A percentile compares a stretch with the other conserved stretches of the same genome.
Evolutionary conservation across 1,139 yeast genomes (phyloP).

Genomic region (Debaryomycetaceae sp.): DNA sequence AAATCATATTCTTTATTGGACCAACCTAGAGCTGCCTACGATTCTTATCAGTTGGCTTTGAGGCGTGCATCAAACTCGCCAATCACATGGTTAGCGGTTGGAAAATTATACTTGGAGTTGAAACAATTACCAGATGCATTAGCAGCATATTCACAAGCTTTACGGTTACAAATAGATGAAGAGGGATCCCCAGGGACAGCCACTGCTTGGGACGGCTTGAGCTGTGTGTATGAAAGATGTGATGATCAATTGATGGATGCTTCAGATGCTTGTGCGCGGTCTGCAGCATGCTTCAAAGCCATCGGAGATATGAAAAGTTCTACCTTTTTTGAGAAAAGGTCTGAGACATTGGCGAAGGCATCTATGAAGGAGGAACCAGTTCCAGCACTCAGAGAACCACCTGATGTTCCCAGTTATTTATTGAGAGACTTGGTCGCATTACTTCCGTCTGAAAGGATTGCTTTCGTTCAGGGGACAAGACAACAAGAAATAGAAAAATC

Average conservation of each 20-base stretch:
- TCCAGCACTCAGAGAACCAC: slow-evolving; percentile 46
- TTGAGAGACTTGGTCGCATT: slow-evolving; percentile 47
- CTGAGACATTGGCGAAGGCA: slow-evolving; percentile 38
- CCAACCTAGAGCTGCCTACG: slow-evolving; percentile 52
- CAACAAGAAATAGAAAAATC: neutral
- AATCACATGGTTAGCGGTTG: slow-evolving; percentile 65
- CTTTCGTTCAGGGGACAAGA: slow-evolving; percentile 26
- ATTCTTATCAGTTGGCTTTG: slow-evolving; percentile 55
- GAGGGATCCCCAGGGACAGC: slow-evolving; percentile 51
- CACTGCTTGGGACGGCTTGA: slow-evolving; percentile 62
- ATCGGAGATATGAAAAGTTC: slow-evolving; percentile 47
- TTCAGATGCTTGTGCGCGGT: slow-evolving; percentile 54
- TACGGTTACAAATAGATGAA: slow-evolving; percentile 44
- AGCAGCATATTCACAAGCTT: slow-evolving; percentile 66
- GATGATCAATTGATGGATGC: slow-evolving; percentile 60
- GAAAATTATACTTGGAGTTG: slow-evolving; percentile 54
- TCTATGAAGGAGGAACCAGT: slow-evolving; percentile 41
- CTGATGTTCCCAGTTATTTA: slow-evolving; percentile 46
- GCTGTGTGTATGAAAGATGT: slow-evolving; percentile 63
- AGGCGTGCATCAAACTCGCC: slow-evolving; percentile 53
- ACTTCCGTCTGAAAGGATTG: slow-evolving; percentile 40
- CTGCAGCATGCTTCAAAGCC: slow-evolving; percentile 47
- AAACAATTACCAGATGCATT: slow-evolving; percentile 63
- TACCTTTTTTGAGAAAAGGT: slow-evolving; percentile 39
- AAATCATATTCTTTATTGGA: slow-evolving; percentile 47